A percentile compares a stretch with the other conserved stretches of the same genome.
Evolutionary conservation across 2,329 filamentous ascomycete genomes (phyloP).

Genomic region (Phaeosphaeriaceae sp.): DNA sequence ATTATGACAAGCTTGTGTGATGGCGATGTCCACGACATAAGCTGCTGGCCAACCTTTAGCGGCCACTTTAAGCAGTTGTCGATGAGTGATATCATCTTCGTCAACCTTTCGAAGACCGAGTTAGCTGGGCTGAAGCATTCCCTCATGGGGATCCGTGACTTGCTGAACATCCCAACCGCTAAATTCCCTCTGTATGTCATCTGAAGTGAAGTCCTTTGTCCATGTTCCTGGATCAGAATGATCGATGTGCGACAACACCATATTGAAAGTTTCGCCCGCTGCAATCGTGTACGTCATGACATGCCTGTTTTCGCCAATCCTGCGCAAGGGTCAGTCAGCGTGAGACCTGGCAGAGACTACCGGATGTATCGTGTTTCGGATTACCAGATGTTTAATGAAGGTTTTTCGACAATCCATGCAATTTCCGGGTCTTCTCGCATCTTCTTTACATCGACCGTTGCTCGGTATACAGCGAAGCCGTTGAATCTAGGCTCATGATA

Average conservation of each 20-base stretch:
- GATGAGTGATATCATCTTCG: conserved; percentile 39
- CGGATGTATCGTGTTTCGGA: too few species aligned
- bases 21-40: conserved; percentile 19
- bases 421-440: conserved; percentile 49
- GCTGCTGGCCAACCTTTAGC: conserved; percentile 19
- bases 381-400: conserved; percentile 28
- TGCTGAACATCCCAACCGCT: conserved; percentile 67
- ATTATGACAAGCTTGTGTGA: conserved; percentile 26
- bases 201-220: conserved; percentile 60
- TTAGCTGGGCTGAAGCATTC: too few species aligned
- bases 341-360: too few species aligned
- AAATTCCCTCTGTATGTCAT: conserved; percentile 69
- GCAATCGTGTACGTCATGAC: conserved; percentile 58
- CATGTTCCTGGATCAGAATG: conserved; percentile 62
- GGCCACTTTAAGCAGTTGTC: conserved; percentile 32
- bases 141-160: too few species aligned
- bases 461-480: conserved; percentile 69
- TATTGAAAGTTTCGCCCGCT: conserved; percentile 66
- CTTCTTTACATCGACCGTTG: conserved; percentile 56
- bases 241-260: conserved; percentile 70
- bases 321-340: conserved; percentile 14
- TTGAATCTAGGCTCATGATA: conserved; percentile 9
- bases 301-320: conserved; percentile 54
- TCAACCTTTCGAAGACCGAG: too few species aligned
- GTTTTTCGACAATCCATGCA: conserved; percentile 27